phyloP scores from a whole-genome alignment of 306 rosid species.

The Acmispon strigosus region DNA sequence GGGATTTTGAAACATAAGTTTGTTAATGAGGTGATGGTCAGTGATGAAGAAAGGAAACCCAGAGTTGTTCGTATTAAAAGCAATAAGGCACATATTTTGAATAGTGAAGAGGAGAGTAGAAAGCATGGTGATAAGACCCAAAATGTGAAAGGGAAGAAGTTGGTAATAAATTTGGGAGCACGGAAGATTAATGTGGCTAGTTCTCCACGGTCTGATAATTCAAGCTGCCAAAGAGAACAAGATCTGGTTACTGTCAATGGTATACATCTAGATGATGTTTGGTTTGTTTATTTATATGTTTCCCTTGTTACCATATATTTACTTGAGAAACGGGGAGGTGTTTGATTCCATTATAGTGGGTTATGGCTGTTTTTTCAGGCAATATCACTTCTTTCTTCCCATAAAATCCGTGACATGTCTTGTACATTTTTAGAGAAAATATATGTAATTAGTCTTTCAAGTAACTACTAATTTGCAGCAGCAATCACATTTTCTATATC shows the following conservation, averaged over 20 bases:
- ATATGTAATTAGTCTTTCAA: not conserved
- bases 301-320: not conserved
- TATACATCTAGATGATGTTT: conserved; percentile 17
- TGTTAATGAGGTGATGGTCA: conserved; percentile 93
- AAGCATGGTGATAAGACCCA: conserved; percentile 51
- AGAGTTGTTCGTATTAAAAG: conserved; percentile 71
- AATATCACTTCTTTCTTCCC: not conserved
- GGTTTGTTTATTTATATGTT: not conserved
- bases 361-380: not conserved
- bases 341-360: not conserved
- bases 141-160: conserved; percentile 74
- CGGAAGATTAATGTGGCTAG: conserved; percentile 78
- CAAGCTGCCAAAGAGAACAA: conserved; percentile 77
- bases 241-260: conserved; percentile 56
- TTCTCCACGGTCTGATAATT: conserved; percentile 82
- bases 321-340: not conserved
- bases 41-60: conserved; percentile 73
- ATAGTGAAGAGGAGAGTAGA: conserved; percentile 68
- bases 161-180: conserved; percentile 85
- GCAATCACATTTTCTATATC: not conserved
- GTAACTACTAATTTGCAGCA: not conserved
- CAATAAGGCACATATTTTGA: conserved; percentile 47
- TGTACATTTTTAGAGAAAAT: not conserved
- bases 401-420: not conserved
- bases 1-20: conserved; percentile 70